Percentiles rank a stretch among this genome's conserved stretches.
Evolutionary conservation across 2,329 filamentous ascomycete species (phyloP).

Genomic region (Ciborinia camelliae): DNA sequence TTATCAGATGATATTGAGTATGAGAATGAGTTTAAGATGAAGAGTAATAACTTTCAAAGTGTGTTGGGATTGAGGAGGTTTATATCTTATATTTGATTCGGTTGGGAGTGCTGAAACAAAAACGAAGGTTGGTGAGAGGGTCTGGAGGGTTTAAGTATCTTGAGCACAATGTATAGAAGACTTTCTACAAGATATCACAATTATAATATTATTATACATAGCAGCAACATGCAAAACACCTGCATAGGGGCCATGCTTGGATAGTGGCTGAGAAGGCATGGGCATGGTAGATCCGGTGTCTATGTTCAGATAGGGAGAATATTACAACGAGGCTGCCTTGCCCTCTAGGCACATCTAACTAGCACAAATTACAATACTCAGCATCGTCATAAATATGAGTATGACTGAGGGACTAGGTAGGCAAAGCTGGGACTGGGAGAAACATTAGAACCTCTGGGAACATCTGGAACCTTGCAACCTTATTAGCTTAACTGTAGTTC

Average conservation of each 20-base stretch:
- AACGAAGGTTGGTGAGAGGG: slow-evolving; percentile 8
- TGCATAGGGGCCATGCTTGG: slow-evolving; percentile 15
- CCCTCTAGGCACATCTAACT: not conserved
- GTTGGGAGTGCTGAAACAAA: slow-evolving; percentile 18
- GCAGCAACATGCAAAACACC: slow-evolving; percentile 18
- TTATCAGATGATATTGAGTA: not conserved
- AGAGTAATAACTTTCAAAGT: not conserved
- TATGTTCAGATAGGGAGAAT: slow-evolving; percentile 3
- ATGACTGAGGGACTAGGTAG: slow-evolving; percentile 18
- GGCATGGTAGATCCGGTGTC: slow-evolving; percentile 18
- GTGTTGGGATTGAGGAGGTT: slow-evolving; percentile 13
- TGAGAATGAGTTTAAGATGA: not conserved
- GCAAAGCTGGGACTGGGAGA: slow-evolving; percentile 14
- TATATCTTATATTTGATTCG: slow-evolving; percentile 13
- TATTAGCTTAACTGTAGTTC: slow-evolving; percentile 1
- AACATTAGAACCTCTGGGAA: slow-evolving; percentile 9
- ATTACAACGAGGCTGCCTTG: slow-evolving; percentile 7
- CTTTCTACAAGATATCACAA: slow-evolving; percentile 10
- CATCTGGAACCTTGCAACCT: slow-evolving; percentile 14
- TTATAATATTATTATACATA: slow-evolving; percentile 10
- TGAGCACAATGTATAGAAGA: not conserved
- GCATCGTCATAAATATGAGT: slow-evolving; percentile 18
- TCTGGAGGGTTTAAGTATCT: slow-evolving; percentile 15
- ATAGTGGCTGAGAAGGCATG: slow-evolving; percentile 16
- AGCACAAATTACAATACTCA: not conserved